Conservation (phyloP, 2,329 filamentous ascomycete genomes). For the Cladosporium austrohemisphaericum region DNA sequence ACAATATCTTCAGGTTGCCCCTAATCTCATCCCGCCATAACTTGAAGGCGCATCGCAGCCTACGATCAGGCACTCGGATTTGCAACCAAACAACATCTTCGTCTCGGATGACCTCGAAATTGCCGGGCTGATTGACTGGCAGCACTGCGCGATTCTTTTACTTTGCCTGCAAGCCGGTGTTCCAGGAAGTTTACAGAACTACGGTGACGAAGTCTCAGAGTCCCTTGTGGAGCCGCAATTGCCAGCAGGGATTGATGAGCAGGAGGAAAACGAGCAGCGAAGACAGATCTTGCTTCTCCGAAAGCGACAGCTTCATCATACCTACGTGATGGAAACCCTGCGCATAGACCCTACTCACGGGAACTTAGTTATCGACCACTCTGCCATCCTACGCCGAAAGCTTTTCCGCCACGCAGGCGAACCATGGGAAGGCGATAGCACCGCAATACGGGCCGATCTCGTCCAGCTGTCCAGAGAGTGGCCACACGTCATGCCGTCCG, state of each 20-base stretch:
- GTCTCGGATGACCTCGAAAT: slow-evolving; percentile 31
- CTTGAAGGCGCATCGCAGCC: slow-evolving; percentile 13
- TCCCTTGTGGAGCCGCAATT: neutral
- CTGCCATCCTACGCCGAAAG: slow-evolving; percentile 10
- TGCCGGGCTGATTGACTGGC: slow-evolving; percentile 41
- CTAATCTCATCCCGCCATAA: slow-evolving; percentile 20
- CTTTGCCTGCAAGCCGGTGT: slow-evolving; percentile 37
- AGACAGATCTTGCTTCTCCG: slow-evolving; percentile 22
- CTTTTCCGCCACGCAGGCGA: slow-evolving; percentile 21
- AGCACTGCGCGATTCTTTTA: slow-evolving; percentile 37
- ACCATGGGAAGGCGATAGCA: slow-evolving; percentile 29
- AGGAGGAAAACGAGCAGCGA: slow-evolving; percentile 17
- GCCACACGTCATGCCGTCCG: neutral
- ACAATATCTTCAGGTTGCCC: slow-evolving; percentile 28
- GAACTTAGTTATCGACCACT: slow-evolving; percentile 8
- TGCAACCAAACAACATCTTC: slow-evolving; percentile 32
- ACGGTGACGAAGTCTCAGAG: slow-evolving; percentile 23
- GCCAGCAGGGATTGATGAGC: neutral
- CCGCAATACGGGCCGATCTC: slow-evolving; percentile 24
- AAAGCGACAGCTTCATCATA: slow-evolving; percentile 25
- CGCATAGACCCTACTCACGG: slow-evolving; percentile 19
- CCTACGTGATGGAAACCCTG: slow-evolving; percentile 23
- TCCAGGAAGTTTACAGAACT: slow-evolving; percentile 39
- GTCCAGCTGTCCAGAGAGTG: slow-evolving; percentile 7
- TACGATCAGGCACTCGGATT: slow-evolving; percentile 31